Conservation (phyloP, 2,329 filamentous ascomycete genomes). For the Ceratocystis huliohia region DNA sequence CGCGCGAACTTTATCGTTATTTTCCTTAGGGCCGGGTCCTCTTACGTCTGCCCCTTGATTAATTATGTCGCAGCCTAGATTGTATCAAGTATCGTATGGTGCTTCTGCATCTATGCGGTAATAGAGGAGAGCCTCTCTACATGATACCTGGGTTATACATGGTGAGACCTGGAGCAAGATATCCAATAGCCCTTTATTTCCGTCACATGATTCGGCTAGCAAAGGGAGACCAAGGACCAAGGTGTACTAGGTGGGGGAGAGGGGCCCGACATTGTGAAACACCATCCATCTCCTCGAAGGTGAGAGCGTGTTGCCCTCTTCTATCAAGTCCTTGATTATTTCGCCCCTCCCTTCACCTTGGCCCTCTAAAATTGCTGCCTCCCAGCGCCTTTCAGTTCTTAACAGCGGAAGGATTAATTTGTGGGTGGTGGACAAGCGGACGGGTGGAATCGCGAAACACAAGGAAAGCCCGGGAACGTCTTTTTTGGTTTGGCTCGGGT, state of each 20-base stretch:
- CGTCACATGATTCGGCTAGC: not conserved
- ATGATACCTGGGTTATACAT: no score
- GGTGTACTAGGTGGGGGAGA: not conserved
- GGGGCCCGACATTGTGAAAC: not conserved
- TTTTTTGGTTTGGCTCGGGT: conserved; percentile 1
- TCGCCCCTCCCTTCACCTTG: not conserved
- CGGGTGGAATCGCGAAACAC: not conserved
- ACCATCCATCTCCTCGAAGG: no score
- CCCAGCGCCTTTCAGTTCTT: not conserved
- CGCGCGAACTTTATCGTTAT: not conserved
- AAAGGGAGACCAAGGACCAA: not conserved
- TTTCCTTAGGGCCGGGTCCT: not conserved
- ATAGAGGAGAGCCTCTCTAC: no score
- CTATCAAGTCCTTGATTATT: not conserved
- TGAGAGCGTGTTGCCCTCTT: no score
- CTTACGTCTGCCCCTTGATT: not conserved
- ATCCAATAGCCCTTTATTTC: not conserved
- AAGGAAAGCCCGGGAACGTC: not conserved
- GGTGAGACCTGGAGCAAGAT: not conserved
- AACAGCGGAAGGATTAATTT: conserved; percentile 3
- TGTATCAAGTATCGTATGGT: not conserved
- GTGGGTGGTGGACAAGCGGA: conserved; percentile 5
- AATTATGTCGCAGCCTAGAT: not conserved
- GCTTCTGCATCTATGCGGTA: not conserved
- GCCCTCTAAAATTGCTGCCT: not conserved